phyloP scores from a whole-genome alignment of 2,329 filamentous ascomycete species.

The Colletotrichum cereale region DNA sequence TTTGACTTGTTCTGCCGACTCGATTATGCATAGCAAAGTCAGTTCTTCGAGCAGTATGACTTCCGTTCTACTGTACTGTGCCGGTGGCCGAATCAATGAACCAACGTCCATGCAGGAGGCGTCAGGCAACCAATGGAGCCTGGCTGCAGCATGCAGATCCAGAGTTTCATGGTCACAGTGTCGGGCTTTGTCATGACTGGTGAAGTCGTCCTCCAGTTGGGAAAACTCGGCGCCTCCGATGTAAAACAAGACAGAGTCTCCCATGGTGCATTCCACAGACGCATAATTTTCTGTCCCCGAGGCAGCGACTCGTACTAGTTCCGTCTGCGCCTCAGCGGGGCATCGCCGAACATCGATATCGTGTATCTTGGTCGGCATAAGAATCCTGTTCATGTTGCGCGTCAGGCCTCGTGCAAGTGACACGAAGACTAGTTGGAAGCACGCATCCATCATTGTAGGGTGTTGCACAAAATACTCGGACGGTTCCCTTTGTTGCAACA shows the following conservation, averaged over 20 bases:
- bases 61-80: neutral
- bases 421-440: conserved; percentile 11
- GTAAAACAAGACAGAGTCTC: neutral
- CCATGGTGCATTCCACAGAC: neutral
- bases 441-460: conserved; percentile 4
- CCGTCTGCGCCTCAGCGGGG: neutral
- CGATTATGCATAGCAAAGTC: conserved; percentile 10
- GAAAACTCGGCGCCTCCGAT: neutral
- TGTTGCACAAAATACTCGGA: conserved; percentile 32
- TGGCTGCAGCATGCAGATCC: neutral
- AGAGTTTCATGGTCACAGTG: no score
- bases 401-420: neutral
- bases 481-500: neutral
- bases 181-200: no score
- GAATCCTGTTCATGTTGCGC: neutral
- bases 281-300: neutral
- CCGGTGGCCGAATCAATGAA: neutral
- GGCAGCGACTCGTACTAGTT: neutral
- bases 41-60: neutral
- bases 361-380: conserved; percentile 4
- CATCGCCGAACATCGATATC: neutral
- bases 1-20: neutral
- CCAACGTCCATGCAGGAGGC: neutral
- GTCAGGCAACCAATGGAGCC: neutral
- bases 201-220: neutral